phyloP scores from a whole-genome alignment of 306 rosid genomes.

The Lithocarpus polystachyus region DNA sequence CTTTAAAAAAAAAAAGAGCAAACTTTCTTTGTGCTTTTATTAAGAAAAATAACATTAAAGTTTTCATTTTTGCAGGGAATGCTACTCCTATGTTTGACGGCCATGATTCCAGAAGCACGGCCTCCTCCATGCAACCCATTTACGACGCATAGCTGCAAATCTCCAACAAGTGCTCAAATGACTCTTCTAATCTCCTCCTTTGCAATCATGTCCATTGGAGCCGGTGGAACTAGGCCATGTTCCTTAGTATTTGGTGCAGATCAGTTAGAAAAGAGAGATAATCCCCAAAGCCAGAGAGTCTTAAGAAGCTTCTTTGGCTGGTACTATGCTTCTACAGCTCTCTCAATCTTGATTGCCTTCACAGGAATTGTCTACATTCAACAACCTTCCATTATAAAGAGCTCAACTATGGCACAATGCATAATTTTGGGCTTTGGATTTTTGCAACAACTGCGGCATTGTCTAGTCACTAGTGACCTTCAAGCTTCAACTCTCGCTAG shows the following conservation, averaged over 20 bases:
- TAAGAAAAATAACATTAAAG: background rate
- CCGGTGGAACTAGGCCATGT: slow-evolving; percentile 56
- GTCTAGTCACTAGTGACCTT: too few relatives aligned
- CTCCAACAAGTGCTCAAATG: slow-evolving; percentile 44
- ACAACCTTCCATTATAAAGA: too few relatives aligned
- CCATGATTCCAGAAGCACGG: slow-evolving; percentile 44
- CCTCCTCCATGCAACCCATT: slow-evolving; percentile 44
- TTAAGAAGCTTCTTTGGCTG: slow-evolving; percentile 61
- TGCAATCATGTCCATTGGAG: slow-evolving; percentile 51
- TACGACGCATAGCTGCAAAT: slow-evolving; percentile 26
- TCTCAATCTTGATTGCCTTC: slow-evolving; percentile 43
- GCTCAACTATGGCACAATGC: too few relatives aligned
- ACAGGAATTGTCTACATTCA: slow-evolving; percentile 52
- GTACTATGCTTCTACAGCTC: slow-evolving; percentile 52
- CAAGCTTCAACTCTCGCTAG: too few relatives aligned
- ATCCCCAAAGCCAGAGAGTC: slow-evolving; percentile 41
- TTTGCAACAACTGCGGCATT: too few relatives aligned
- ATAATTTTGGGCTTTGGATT: too few relatives aligned
- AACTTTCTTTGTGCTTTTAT: too few relatives aligned
- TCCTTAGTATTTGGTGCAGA: slow-evolving; percentile 69
- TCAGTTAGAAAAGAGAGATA: slow-evolving; percentile 39
- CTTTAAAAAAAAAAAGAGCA: background rate
- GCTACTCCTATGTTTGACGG: slow-evolving; percentile 52
- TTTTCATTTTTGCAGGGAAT: slow-evolving; percentile 40
- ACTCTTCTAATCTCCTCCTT: slow-evolving; percentile 33